A percentile compares a stretch with the other conserved stretches of the same genome.
These are phyloP conservation scores for Blastobotrys illinoisensis DNA, from an alignment of 1,139 yeast species.

Conservation along the genomic window DNA sequence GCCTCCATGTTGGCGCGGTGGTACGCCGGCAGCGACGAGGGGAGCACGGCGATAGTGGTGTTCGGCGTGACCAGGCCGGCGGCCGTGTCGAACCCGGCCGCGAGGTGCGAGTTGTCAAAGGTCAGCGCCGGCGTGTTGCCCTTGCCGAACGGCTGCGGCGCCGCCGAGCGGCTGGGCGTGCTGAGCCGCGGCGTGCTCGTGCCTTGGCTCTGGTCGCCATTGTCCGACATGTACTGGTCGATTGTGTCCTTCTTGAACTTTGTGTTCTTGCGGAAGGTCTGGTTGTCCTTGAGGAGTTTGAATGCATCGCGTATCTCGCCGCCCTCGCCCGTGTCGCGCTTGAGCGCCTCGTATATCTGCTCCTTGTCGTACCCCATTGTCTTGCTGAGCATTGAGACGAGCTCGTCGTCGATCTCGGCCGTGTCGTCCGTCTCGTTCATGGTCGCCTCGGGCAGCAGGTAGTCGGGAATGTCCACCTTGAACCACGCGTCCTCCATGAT, in stretches of 20 bases:
- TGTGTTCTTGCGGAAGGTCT: slow-evolving; percentile 13
- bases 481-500: slow-evolving; percentile 98
- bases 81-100: slow-evolving; percentile 6
- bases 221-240: slow-evolving; percentile 29
- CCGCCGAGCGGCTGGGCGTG: slow-evolving; percentile 5
- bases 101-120: slow-evolving; percentile 31
- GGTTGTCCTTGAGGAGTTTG: slow-evolving; percentile 80
- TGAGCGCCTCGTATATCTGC: slow-evolving; percentile 68
- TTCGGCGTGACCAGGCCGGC: slow-evolving; percentile 36
- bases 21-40: slow-evolving; percentile 89
- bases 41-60: slow-evolving; percentile 79
- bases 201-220: neutral
- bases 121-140: slow-evolving; percentile 30
- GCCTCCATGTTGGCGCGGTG: slow-evolving; percentile 91
- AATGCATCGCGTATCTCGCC: slow-evolving; percentile 92
- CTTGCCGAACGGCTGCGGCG: slow-evolving; percentile 6
- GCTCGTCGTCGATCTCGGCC: slow-evolving; percentile 62
- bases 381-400: slow-evolving; percentile 68
- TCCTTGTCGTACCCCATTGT: slow-evolving; percentile 93
- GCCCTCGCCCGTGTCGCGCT: slow-evolving; percentile 41
- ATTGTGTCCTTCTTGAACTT: slow-evolving; percentile 26
- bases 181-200: slow-evolving; percentile 18
- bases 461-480: slow-evolving; percentile 73
- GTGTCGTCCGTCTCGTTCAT: slow-evolving; percentile 33
- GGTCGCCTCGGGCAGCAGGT: slow-evolving; percentile 60